Percentiles rank a stretch among this genome's conserved stretches.
These are phyloP conservation scores for Microbotryum lychnidis-dioicae DNA, from an alignment of 1,284 basidiomycete species.

Conservation along the genomic window DNA sequence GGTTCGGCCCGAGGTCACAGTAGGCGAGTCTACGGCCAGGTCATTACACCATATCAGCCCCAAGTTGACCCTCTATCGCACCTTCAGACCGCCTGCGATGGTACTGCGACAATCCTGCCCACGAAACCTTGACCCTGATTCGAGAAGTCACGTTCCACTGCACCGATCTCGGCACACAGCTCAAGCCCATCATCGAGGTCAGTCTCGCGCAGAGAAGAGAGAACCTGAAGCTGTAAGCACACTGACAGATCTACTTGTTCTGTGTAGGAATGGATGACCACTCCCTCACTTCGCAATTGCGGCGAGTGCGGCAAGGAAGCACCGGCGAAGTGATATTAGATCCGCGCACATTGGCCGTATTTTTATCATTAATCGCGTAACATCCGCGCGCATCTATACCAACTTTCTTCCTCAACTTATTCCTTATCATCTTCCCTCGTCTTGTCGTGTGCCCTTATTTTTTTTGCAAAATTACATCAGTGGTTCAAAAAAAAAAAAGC, in stretches of 20 bases:
- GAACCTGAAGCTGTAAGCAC: neutral
- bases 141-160: slow-evolving; percentile 81
- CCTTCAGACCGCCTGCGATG: slow-evolving; percentile 74
- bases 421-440: neutral
- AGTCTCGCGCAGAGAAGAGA: neutral
- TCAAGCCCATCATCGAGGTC: slow-evolving; percentile 77
- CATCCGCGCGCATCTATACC: neutral
- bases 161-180: slow-evolving; percentile 82
- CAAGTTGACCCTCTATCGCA: neutral
- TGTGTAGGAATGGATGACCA: slow-evolving; percentile 52
- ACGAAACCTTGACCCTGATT: slow-evolving; percentile 68
- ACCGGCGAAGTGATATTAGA: slow-evolving; percentile 47
- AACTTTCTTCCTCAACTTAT: neutral
- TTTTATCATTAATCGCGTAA: slow-evolving; percentile 8
- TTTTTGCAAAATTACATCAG: neutral
- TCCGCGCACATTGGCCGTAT: too few relatives aligned
- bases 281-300: slow-evolving; percentile 59
- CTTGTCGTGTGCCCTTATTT: neutral
- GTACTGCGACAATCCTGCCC: slow-evolving; percentile 72
- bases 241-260: neutral
- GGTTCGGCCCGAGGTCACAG: slow-evolving; percentile 55
- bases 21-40: slow-evolving; percentile 11
- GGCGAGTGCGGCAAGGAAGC: slow-evolving; percentile 61
- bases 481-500: neutral
- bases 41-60: neutral